Evolutionary conservation across 2,329 filamentous ascomycete species (phyloP), one percentile per base, ranked within the genome.

Genomic region (Neonectria sp.): DNA sequence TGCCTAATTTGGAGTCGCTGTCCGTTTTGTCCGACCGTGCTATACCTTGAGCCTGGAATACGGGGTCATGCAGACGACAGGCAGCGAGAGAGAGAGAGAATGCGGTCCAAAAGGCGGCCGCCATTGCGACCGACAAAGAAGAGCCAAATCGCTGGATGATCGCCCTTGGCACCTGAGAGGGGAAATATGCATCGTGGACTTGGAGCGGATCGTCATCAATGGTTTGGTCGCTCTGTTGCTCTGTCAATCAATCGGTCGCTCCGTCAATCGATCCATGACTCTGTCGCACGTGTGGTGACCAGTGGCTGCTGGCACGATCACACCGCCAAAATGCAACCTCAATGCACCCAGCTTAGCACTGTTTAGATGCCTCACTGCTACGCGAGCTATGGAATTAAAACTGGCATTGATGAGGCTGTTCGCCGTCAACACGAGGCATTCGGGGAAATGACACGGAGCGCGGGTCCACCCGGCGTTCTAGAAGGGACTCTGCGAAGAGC

Each of bases 1-100:
- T 43, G 40, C 55, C 55, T 21, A 11, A 67, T 24, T 60, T 40
- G 33, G 58, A 27, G 43, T 46, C 53, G 55, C 37, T 55, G 52
- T 55, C 31, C 31, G 31, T 8, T 11, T 33, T 33, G 31, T 35
- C 33, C 12, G 52, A 37, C 25, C 7, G 25, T 55, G 15, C 25
- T 31, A 24, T 35, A 12, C 33, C 33, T 6, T 13, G 37, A 40
- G 37, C 2, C 15, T 15, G 37, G 15, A 40, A 40, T 40, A 40
- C 37, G 15, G 35, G 37, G 15, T 40, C 37, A 40, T 15, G 15
- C 37, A 15, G 37, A 40, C 37, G 37, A n/a, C 6, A 33, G 9
- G 11, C 9, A n/a, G 37, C 15, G 33, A 35, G 33, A 35, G 33
- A 31, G 8, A 35, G 33, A 35, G 12, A 35, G 13, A 35, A 33